Conservation (phyloP, 169 alveolate genomes). For the Plasmodium chabaudi region DNA sequence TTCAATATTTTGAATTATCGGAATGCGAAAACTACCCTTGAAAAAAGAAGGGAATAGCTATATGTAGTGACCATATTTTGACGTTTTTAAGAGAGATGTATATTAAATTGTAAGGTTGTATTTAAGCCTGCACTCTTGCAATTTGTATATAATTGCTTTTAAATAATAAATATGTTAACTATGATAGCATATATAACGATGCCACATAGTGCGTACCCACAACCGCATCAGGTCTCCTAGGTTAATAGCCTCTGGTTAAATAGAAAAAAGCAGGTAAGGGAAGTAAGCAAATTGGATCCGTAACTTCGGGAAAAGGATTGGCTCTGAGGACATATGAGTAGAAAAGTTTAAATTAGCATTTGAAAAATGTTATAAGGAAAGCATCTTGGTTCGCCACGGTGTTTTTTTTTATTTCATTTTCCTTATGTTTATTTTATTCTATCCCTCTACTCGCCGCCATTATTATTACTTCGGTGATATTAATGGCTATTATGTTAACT, state of each 20-base stretch:
- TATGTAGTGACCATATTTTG: neutral
- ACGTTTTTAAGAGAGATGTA: neutral
- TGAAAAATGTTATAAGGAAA: neutral
- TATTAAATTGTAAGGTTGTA: neutral
- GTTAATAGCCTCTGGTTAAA: constrained; percentile 94
- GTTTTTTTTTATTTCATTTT: constrained; percentile 70
- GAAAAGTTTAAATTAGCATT: neutral
- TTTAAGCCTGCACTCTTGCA: constrained; percentile 7
- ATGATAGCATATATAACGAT: too few species aligned
- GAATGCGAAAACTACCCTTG: constrained; percentile 62
- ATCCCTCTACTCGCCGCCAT: neutral
- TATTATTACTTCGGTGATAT: too few species aligned
- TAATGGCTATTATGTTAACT: too few species aligned
- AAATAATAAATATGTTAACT: too few species aligned
- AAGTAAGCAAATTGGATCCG: constrained; percentile 95
- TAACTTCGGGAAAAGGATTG: constrained; percentile 95
- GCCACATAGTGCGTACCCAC: constrained; percentile 90
- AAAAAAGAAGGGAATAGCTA: constrained; percentile 66
- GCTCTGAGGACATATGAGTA: constrained; percentile 92
- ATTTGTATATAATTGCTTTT: constrained; percentile 76
- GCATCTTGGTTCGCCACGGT: neutral
- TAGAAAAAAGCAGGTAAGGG: constrained; percentile 94
- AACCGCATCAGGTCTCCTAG: constrained; percentile 97
- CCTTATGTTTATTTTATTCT: neutral
- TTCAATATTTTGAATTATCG: constrained; percentile 50